Percentiles rank a stretch among this genome's conserved stretches.
These are phyloP conservation scores for Helotiales sp. DNA, from an alignment of 2,329 filamentous ascomycete genomes.

Conservation along the genomic window DNA sequence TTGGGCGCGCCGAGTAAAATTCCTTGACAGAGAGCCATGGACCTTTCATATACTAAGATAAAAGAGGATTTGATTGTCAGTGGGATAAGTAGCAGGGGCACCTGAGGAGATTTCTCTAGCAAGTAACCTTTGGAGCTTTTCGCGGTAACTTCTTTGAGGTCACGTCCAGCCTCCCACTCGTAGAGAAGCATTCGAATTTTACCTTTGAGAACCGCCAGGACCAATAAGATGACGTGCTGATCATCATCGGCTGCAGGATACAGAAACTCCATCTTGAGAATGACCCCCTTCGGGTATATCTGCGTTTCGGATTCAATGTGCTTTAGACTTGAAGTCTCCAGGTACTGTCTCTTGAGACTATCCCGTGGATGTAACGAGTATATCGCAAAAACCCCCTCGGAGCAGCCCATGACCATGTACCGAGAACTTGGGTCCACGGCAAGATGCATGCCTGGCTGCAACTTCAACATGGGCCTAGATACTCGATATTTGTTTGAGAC, in stretches of 20 bases:
- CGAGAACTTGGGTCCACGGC: conserved; percentile 78
- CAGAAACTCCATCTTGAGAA: conserved; percentile 87
- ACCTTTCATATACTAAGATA: conserved; percentile 66
- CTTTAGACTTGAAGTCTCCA: conserved; percentile 50
- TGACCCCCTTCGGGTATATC: conserved; percentile 65
- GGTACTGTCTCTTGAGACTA: conserved; percentile 57
- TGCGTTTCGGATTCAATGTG: conserved; percentile 58
- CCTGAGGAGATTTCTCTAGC: conserved; percentile 56
- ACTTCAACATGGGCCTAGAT: conserved; percentile 56
- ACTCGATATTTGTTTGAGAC: conserved; percentile 62
- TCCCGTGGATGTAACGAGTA: conserved; percentile 68
- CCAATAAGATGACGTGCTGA: conserved; percentile 75
- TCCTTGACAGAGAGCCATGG: conserved; percentile 61
- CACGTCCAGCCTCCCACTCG: conserved; percentile 62
- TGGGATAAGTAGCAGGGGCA: conserved; percentile 75
- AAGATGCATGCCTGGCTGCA: conserved; percentile 65
- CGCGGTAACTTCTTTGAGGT: conserved; percentile 52
- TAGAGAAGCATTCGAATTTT: conserved; percentile 60
- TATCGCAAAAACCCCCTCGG: conserved; percentile 72
- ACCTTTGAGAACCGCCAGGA: conserved; percentile 60
- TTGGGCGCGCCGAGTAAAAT: conserved; percentile 56
- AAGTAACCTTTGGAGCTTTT: conserved; percentile 56
- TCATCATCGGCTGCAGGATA: conserved; percentile 70
- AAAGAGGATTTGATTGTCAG: conserved; percentile 74
- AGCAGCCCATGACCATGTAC: conserved; percentile 71